Evolutionary conservation across 805 yeast genomes (phyloP), one percentile per base, ranked within the genome.

Genomic region (Saturnispora quitensis): DNA sequence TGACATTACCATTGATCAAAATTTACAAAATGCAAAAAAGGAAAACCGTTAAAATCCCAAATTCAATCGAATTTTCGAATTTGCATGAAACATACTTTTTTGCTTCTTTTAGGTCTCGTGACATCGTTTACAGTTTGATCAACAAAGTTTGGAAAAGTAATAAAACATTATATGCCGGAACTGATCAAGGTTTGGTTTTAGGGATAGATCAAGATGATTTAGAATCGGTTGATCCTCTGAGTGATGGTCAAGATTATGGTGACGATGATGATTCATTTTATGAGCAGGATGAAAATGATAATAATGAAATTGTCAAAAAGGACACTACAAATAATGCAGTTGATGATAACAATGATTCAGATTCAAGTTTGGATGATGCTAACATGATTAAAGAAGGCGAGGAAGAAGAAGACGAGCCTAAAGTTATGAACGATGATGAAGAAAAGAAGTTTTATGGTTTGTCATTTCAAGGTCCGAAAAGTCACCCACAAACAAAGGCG

Each of bases 1-100:
- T 82, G 18, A 62, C 73, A 3, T 73, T 84, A 5, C 80, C 86
- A 2, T 70, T 82, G 49, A 75, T 72, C 50, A 86, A 84, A 57
- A 78, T 84, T 22, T 73, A 81, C 31, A 80, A 78, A 56, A 73
- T 84, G 20, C 84, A 81, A 55, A 84, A 83, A 63, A 78, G 75
- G 62, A 73, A 78, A 15, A 83, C 89, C 0, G 82, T 80, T 0
- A 69, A 84, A 15, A 81, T 84, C 54, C 89, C 89, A 5, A 84
- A 84, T 60, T 88, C 86, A 0, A 75, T 84, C 55, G 73, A 75
- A 43, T 74, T 84, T 22, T 74, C 78, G 51, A 84, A 89, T 1
- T 66, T 81, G 46, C 86, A 83, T 59, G 78, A 76, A 25, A 78
- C 75, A 58, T 80, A 77, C 61, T 73, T 74, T 0, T 84, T 84